Percentiles rank a stretch among this genome's conserved stretches.
phyloP scores from a whole-genome alignment of 139 green algal species.

The Trebouxia sp. region DNA sequence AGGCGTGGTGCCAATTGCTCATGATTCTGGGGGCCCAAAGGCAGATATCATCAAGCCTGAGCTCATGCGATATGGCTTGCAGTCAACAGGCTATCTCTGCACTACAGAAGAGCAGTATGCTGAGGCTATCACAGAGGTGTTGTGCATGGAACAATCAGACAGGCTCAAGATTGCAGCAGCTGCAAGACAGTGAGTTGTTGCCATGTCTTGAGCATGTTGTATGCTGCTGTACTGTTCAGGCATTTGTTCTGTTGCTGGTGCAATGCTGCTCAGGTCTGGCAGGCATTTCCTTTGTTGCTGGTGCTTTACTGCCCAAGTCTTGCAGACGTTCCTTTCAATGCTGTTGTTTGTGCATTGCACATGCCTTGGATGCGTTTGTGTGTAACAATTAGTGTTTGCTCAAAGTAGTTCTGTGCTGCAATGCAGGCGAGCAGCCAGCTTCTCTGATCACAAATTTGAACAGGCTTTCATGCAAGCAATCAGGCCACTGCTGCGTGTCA shows the following conservation, averaged over 20 bases:
- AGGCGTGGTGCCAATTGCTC: conserved; percentile 85
- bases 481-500: conserved; percentile 44
- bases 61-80: neutral
- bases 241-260: neutral
- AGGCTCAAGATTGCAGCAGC: conserved; percentile 72
- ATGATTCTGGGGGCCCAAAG: conserved; percentile 79
- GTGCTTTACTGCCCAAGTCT: neutral
- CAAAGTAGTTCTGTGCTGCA: no score
- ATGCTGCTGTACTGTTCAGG: neutral
- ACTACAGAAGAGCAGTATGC: conserved; percentile 69
- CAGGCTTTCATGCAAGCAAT: conserved; percentile 51
- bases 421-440: conserved; percentile 43
- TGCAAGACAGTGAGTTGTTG: conserved; percentile 48
- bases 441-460: conserved; percentile 60
- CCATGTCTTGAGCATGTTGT: no score
- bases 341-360: no score
- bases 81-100: conserved; percentile 73
- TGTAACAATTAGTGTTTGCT: no score
- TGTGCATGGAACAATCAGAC: conserved; percentile 72
- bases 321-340: neutral
- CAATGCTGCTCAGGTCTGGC: neutral
- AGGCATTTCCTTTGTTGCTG: neutral
- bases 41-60: conserved; percentile 73
- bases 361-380: no score
- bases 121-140: conserved; percentile 69